Percentiles rank a stretch among this genome's conserved stretches.
These are phyloP conservation scores for Arctium lappa DNA, from an alignment of 129 eudicot species.

Conservation along the genomic window DNA sequence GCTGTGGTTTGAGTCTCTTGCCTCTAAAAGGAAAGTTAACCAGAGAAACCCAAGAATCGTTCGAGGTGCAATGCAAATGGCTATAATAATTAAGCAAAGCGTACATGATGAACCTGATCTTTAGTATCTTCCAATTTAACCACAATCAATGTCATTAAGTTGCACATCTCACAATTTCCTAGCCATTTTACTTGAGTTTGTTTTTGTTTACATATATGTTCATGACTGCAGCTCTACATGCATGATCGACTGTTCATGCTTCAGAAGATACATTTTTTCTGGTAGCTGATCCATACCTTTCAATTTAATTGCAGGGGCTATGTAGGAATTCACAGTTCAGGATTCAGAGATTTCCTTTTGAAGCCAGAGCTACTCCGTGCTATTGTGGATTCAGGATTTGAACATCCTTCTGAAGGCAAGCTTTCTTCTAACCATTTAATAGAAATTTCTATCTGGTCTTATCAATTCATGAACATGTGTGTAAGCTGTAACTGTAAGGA, in stretches of 20 bases:
- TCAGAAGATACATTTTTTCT: background rate
- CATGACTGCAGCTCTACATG: background rate
- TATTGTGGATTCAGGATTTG: conserved; percentile 96
- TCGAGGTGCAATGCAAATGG: background rate
- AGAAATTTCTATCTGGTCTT: background rate
- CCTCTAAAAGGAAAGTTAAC: background rate
- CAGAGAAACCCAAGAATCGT: background rate
- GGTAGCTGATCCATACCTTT: background rate
- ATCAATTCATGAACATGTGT: background rate
- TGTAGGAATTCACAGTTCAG: conserved; percentile 98
- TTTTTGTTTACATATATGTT: background rate
- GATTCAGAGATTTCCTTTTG: conserved; percentile 96
- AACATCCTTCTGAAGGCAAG: conserved; percentile 99
- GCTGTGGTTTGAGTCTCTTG: background rate
- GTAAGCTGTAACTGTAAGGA: background rate
- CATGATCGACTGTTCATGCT: background rate
- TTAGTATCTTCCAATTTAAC: background rate
- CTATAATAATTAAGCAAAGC: background rate
- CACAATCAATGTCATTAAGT: background rate
- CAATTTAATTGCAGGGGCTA: conserved; percentile 59
- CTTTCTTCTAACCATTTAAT: background rate
- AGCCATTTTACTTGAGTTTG: background rate
- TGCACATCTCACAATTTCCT: background rate
- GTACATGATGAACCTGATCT: background rate
- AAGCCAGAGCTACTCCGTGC: conserved; percentile 98